phyloP scores from a whole-genome alignment of 306 rosid genomes.

The Trifolium repens region DNA sequence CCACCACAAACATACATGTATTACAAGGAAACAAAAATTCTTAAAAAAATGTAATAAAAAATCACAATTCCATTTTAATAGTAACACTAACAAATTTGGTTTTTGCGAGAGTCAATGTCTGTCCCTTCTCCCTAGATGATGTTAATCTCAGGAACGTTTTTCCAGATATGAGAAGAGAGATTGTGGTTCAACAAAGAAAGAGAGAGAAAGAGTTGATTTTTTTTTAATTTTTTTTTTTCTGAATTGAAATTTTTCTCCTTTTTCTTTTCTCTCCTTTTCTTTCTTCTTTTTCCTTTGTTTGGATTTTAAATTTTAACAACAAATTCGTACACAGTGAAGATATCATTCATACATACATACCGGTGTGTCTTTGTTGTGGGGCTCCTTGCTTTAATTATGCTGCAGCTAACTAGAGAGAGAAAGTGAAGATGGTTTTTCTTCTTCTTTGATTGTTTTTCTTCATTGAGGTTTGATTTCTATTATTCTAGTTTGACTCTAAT shows the following conservation, averaged over 20 bases:
- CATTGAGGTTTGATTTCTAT: conserved; percentile 20
- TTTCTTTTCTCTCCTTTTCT: conserved; percentile 18
- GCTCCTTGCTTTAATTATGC: conserved; percentile 51
- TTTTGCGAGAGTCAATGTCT: conserved; percentile 69
- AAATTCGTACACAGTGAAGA: conserved; percentile 39
- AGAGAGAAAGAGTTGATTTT: conserved; percentile 1
- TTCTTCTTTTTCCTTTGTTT: conserved; percentile 21
- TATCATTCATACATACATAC: conserved; percentile 25
- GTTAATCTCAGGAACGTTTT: conserved; percentile 41
- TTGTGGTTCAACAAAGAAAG: conserved; percentile 19
- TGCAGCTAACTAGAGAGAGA: conserved; percentile 31
- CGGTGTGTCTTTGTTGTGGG: conserved; percentile 51
- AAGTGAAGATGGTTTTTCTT: conserved; percentile 16
- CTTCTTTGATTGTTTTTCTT: conserved; percentile 33
- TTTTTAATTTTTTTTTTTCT: not conserved
- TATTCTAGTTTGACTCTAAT: conserved; percentile 36
- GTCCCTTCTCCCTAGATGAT: conserved; percentile 48
- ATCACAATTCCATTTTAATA: conserved; percentile 17
- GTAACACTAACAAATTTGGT: conserved; percentile 44
- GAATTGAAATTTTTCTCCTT: conserved; percentile 18
- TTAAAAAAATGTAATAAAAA: not conserved
- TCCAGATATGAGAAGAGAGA: conserved; percentile 20
- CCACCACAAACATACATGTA: conserved; percentile 41
- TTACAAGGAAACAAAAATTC: conserved; percentile 11
- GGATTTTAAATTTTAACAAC: conserved; percentile 36